Conservation (phyloP, 202 grass and related monocot genomes). For the Dendrocalamus latiflorus region DNA sequence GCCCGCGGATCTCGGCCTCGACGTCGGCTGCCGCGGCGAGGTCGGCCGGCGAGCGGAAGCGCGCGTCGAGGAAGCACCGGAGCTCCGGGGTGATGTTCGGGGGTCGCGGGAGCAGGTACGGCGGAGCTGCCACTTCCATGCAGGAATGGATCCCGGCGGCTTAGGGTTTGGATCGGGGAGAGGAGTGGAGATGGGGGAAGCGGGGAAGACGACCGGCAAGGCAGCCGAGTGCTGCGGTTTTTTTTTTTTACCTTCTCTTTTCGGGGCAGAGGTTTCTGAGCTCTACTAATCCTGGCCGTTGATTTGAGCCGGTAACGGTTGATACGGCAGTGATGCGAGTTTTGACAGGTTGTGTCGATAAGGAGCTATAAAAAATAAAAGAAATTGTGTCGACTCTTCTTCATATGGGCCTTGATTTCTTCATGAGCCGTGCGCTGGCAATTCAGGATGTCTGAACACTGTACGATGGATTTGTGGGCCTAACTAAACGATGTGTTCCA, state of each 20-base stretch:
- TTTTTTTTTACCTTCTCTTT: not conserved
- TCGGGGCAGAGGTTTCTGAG: not conserved
- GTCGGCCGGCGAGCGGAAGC: no score
- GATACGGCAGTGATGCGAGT: not conserved
- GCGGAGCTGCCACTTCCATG: slow-evolving; percentile 50
- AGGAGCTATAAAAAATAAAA: not conserved
- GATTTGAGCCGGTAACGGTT: slow-evolving; percentile 26
- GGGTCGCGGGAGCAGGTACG: slow-evolving; percentile 5
- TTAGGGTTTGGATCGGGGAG: slow-evolving; percentile 35
- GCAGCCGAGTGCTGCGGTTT: not conserved
- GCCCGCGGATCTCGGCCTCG: no score
- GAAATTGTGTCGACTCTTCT: not conserved
- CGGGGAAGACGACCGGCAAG: slow-evolving; percentile 6
- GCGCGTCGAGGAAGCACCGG: no score
- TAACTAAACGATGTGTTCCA: no score
- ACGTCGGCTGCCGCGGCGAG: no score
- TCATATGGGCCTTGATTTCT: not conserved
- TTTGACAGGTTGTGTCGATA: not conserved
- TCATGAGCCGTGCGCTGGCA: not conserved
- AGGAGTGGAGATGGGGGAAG: slow-evolving; percentile 14
- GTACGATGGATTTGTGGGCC: no score
- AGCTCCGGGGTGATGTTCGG: no score
- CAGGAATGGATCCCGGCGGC: not conserved
- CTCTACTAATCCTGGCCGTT: slow-evolving; percentile 27
- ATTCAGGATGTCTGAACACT: not conserved